Evolutionary conservation across 2,329 filamentous ascomycete species (phyloP), one percentile per base, ranked within the genome.

Genomic region (Colletotrichum sp.): DNA sequence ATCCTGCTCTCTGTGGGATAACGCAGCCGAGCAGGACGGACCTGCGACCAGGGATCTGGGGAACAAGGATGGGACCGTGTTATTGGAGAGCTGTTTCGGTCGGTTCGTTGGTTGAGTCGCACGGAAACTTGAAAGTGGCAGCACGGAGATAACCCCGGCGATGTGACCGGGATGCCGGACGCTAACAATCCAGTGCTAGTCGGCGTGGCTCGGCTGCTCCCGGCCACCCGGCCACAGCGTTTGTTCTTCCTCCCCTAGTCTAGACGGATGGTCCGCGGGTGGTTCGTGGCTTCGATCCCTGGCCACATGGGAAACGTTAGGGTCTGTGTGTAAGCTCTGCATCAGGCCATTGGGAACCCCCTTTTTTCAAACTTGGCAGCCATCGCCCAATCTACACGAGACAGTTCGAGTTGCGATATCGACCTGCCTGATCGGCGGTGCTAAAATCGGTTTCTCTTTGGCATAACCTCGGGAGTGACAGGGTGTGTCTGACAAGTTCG

Each of bases 1-100:
- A 59, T 61, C 25, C 15, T 44, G 19, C 44, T 52, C 44, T 52
- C n/a, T 52, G 44, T 71, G 61, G 61, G 29, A 32, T 8, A 32
- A n/a, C 29, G 39, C 59, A 19, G 39, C n/a, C 39, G 36, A 34
- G 57, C 34, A 61, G 44, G 49, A 61, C 64, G 49, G 34, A 61
- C 59, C 64, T 49, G 64, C 32, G 70, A 65, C 64, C 70, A 76
- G 74, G 70, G 70, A 65, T 61, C 64, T 61, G 65, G 71, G 22
- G 70, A 76, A 65, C 59, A 73, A 39, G 70, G 57, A 29, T 62
- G n/a, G 12, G 44, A 12, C 19, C 64, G 32, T 65, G 27, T 27
- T 68, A 25, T 22, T 52, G 44, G 44, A 52, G 22, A 13, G 52
- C 36, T 44, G 22, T 30, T 32, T 52, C 27, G 63, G 16, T 44